phyloP scores from a whole-genome alignment of 2,329 filamentous ascomycete species.

The Colletotrichum shisoi region DNA sequence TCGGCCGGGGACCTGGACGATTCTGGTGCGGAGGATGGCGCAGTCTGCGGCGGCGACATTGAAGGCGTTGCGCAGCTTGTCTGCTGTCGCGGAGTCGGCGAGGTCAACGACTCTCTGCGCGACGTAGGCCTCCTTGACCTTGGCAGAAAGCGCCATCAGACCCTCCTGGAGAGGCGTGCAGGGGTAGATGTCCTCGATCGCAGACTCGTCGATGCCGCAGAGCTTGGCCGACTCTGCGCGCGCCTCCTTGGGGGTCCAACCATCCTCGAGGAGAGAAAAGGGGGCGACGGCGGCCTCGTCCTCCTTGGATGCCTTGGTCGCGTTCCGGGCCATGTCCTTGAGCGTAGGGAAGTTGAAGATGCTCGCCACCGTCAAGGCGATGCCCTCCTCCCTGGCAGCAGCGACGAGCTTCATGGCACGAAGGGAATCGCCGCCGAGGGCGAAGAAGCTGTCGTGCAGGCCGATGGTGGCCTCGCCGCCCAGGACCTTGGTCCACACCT shows the following conservation, averaged over 20 bases:
- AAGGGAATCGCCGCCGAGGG: conserved; percentile 60
- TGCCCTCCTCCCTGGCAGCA: conserved; percentile 50
- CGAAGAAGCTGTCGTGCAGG: conserved; percentile 56
- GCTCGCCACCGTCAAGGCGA: conserved; percentile 55
- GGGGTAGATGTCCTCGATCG: conserved; percentile 61
- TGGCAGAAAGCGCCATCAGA: conserved; percentile 61
- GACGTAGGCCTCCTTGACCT: conserved; percentile 61
- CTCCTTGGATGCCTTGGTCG: conserved; percentile 42
- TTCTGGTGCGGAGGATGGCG: conserved; percentile 58
- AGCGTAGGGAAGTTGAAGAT: conserved; percentile 58
- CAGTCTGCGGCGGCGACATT: conserved; percentile 50
- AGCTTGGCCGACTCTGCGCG: conserved; percentile 51
- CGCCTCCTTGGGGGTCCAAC: conserved; percentile 49
- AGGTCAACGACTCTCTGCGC: conserved; percentile 59
- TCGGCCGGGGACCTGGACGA: conserved; percentile 55
- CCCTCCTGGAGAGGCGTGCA: conserved; percentile 64
- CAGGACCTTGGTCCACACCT: conserved; percentile 52
- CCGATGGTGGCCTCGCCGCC: conserved; percentile 48
- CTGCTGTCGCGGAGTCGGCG: conserved; percentile 47
- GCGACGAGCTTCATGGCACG: conserved; percentile 61
- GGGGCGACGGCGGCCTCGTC: conserved; percentile 40
- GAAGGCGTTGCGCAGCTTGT: conserved; percentile 55
- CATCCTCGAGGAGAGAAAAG: conserved; percentile 52
- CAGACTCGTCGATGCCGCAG: conserved; percentile 49
- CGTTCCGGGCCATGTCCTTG: conserved; percentile 53